Evolutionary conservation across 2,329 filamentous ascomycete species (phyloP).

Genomic region (Xylariaceae sp.): DNA sequence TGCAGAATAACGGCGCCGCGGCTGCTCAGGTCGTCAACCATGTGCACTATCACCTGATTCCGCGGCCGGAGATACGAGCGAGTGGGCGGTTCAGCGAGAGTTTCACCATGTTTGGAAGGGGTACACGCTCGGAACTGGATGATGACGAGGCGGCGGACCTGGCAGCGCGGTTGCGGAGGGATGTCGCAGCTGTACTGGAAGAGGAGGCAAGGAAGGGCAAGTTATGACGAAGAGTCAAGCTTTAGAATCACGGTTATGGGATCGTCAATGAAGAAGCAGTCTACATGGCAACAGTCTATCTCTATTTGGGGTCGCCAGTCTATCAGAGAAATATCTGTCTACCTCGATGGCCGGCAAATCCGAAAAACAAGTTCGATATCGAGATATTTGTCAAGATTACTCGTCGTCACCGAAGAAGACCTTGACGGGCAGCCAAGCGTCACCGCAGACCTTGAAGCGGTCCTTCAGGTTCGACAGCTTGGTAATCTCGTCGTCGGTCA

Average conservation of each 20-base stretch:
- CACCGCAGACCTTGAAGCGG: slow-evolving; percentile 78
- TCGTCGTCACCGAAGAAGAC: slow-evolving; percentile 84
- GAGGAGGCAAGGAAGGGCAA: slow-evolving; percentile 30
- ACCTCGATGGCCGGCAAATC: too few species aligned
- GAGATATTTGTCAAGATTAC: too few species aligned
- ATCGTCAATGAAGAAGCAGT: too few species aligned
- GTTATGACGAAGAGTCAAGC: too few species aligned
- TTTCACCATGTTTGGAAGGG: slow-evolving; percentile 81
- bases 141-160: slow-evolving; percentile 65
- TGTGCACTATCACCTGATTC: slow-evolving; percentile 93
- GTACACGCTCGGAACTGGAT: slow-evolving; percentile 68
- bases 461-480: slow-evolving; percentile 64
- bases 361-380: too few species aligned
- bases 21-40: slow-evolving; percentile 92
- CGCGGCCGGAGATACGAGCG: slow-evolving; percentile 64
- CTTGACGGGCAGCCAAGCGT: slow-evolving; percentile 69
- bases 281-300: slow-evolving; percentile 21
- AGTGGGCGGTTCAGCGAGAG: slow-evolving; percentile 53
- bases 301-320: neutral
- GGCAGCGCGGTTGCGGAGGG: slow-evolving; percentile 49
- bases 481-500: slow-evolving; percentile 69
- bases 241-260: too few species aligned
- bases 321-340: neutral
- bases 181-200: slow-evolving; percentile 43
- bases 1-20: slow-evolving; percentile 89